Evolutionary conservation across 2,329 filamentous ascomycete species (phyloP), one percentile per base, ranked within the genome.

Genomic region (Penicillium sp.): DNA sequence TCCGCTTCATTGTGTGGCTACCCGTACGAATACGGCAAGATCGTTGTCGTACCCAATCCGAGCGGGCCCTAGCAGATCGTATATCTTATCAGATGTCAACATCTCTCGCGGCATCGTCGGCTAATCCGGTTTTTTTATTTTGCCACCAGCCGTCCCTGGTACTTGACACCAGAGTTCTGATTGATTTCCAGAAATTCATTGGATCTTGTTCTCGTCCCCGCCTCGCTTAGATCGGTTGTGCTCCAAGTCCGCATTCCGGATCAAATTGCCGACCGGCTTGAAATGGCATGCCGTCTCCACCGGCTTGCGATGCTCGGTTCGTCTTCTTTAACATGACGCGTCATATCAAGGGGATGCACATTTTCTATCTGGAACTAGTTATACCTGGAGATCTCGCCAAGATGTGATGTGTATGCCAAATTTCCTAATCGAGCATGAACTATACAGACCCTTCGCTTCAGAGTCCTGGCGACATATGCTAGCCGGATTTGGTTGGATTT

Each of bases 71-170:
- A 28, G 24, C 24, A 21, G 42, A 45, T 45, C 42, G 14, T 45
- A 29, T 31, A 45, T 45, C 42, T 45, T 45, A 45, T 45, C 42
- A 45, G 42, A 45, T 45, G 42, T 24, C 28, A 5, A 21, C 6
- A 9, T 19, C 11, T 11, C 9, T 2, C 13, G 26, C 42, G 26
- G 26, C 7, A 45, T n/a, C n/a, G 42, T 45, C 42, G 26, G 42
- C 42, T 31, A 45, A 29, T 13, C 7, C 18, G 3, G 19, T 31
- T 19, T 31, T 19, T 31, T 45, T 11, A 14, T 45, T 45, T 31
- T 29, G 24, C 42, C 26, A 45, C 42, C 26, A 21, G 1, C 26
- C 3, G 8, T n/a, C 4, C 24, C 16, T 21, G 14, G 16, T n/a
- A 23, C 37, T 13, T 24, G 5, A 18, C 8, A 28, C n/a, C 39